Percentiles rank a stretch among this genome's conserved stretches.
These are phyloP conservation scores for Cladosporium sp. DNA, from an alignment of 2,329 filamentous ascomycete genomes.

Conservation along the genomic window DNA sequence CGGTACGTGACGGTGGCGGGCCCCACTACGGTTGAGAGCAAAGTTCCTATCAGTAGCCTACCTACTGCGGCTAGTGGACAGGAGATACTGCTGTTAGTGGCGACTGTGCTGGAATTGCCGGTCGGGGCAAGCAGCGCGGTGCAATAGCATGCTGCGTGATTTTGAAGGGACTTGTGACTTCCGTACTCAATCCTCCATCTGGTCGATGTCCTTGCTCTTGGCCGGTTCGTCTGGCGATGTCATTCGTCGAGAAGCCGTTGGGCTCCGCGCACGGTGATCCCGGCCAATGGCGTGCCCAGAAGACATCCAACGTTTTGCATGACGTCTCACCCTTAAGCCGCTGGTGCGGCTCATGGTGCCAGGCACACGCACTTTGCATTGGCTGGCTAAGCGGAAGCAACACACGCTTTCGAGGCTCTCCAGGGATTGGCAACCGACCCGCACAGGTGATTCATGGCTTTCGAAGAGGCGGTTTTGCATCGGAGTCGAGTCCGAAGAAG, in stretches of 20 bases:
- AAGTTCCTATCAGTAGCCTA: not conserved
- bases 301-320: constrained; percentile 8
- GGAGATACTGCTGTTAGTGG: not conserved
- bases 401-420: not conserved
- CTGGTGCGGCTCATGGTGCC: constrained; percentile 3
- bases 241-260: constrained; percentile 11
- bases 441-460: constrained; percentile 4
- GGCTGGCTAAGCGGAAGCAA: constrained; percentile 5
- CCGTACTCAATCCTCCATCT: not conserved
- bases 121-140: not conserved
- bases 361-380: constrained; percentile 4
- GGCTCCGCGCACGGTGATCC: not conserved
- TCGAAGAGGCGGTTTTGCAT: not conserved
- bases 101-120: constrained; percentile 2
- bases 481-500: constrained; percentile 1
- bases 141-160: not conserved
- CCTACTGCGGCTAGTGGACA: not conserved
- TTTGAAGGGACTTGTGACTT: not conserved
- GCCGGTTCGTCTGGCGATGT: not conserved
- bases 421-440: not conserved
- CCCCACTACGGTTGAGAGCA: constrained; percentile 5
- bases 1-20: constrained; percentile 3
- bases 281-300: constrained; percentile 10
- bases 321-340: constrained; percentile 8
- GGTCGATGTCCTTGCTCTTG: not conserved